A percentile compares a stretch with the other conserved stretches of the same genome.
phyloP scores from a whole-genome alignment of 768 basidiomycete species.

The Lactifluus pinguis region DNA sequence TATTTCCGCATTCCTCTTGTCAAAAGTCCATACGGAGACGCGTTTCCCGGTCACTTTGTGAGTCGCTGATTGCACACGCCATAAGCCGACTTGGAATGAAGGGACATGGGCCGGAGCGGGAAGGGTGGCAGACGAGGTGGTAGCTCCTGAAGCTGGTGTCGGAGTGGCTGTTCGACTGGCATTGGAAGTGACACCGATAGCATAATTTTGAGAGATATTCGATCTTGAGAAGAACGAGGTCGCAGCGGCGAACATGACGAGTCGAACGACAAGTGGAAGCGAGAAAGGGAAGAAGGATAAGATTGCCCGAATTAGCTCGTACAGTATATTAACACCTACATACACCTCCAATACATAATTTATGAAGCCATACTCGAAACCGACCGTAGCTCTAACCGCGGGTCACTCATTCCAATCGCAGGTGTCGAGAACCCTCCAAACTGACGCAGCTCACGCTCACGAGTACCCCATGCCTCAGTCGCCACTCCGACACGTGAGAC shows the following conservation, averaged over 20 bases:
- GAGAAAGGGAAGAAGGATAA: too few species aligned
- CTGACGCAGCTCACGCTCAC: slow-evolving; percentile 30
- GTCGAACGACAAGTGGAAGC: background rate
- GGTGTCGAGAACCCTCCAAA: slow-evolving; percentile 33
- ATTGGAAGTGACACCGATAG: slow-evolving; percentile 36
- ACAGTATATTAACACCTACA: too few species aligned
- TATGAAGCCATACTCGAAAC: slow-evolving; percentile 7
- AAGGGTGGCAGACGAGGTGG: slow-evolving; percentile 28
- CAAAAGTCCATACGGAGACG: slow-evolving; percentile 88
- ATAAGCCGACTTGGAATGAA: slow-evolving; percentile 68
- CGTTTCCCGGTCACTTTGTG: slow-evolving; percentile 88
- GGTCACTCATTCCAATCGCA: slow-evolving; percentile 30
- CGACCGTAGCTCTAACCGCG: slow-evolving; percentile 7
- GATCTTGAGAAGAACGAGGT: slow-evolving; percentile 77
- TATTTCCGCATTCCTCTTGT: slow-evolving; percentile 70
- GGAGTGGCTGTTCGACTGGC: slow-evolving; percentile 30
- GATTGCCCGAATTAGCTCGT: background rate
- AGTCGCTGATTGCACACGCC: slow-evolving; percentile 79
- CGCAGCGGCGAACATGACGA: slow-evolving; percentile 61
- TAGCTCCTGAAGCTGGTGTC: slow-evolving; percentile 28
- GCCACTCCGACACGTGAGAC: slow-evolving; percentile 31
- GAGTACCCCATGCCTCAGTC: slow-evolving; percentile 33
- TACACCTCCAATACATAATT: background rate
- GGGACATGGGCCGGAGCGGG: slow-evolving; percentile 36
- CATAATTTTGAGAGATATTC: slow-evolving; percentile 74